A percentile compares a stretch with the other conserved stretches of the same genome.
Conservation (phyloP, 192 early-diverging fungal species). For the Lunasporangiospora selenospora region DNA sequence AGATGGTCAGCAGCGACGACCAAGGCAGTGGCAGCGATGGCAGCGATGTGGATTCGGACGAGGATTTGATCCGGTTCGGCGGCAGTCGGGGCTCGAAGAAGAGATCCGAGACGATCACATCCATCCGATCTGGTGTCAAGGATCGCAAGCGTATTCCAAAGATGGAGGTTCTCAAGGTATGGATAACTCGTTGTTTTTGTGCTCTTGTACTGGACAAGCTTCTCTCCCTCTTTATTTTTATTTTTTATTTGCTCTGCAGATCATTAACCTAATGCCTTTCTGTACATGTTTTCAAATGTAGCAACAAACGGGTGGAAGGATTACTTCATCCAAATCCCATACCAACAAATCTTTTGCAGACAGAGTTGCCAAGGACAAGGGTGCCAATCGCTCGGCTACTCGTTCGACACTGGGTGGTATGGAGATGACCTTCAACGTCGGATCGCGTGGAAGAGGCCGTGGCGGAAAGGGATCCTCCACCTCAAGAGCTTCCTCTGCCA, state of each 20-base stretch:
- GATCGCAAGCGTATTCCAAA: conserved; percentile 50
- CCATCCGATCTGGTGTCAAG: conserved; percentile 48
- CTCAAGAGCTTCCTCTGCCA: too few relatives aligned
- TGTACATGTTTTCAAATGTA: conserved; percentile 1
- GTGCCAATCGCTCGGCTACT: conserved; percentile 18
- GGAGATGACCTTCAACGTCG: conserved; percentile 47
- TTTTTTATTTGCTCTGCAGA: neutral
- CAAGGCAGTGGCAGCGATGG: conserved; percentile 41
- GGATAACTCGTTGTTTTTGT: neutral
- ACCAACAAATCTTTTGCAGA: conserved; percentile 47
- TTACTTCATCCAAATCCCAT: conserved; percentile 40
- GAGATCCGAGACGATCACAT: conserved; percentile 35
- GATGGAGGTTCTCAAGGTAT: conserved; percentile 49
- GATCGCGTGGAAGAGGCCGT: conserved; percentile 21
- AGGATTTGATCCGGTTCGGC: conserved; percentile 42
- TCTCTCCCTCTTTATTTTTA: neutral
- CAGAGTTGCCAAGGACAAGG: conserved; percentile 38
- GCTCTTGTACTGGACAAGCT: neutral
- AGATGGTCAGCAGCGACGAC: conserved; percentile 34
- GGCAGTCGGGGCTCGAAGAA: conserved; percentile 35
- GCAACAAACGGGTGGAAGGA: conserved; percentile 42
- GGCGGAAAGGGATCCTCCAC: too few relatives aligned
- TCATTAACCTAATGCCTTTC: neutral
- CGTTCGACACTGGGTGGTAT: conserved; percentile 47
- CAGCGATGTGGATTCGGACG: conserved; percentile 50